phyloP scores from a whole-genome alignment of 2,329 filamentous ascomycete species.

The Claviceps capensis region DNA sequence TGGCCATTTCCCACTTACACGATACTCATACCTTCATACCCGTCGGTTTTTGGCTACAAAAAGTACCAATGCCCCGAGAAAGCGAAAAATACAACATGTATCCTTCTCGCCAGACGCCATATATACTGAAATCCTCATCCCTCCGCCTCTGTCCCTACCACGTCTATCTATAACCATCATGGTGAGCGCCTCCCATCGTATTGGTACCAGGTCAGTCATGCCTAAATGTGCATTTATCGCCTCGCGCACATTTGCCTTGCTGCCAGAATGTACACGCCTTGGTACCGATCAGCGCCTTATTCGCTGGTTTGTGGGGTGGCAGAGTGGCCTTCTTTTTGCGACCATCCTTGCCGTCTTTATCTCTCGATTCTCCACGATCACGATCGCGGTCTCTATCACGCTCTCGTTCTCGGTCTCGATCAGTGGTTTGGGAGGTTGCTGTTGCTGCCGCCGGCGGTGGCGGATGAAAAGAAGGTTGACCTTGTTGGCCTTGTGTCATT shows the following conservation, averaged over 20 bases:
- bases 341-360: conserved; percentile 22
- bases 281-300: conserved; percentile 48
- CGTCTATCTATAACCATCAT: neutral
- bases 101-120: conserved; percentile 2
- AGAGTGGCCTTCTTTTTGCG: conserved; percentile 28
- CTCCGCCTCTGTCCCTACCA: neutral
- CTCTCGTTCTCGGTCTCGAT: conserved; percentile 4
- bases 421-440: neutral
- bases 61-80: neutral
- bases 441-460: conserved; percentile 5
- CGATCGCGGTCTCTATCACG: conserved; percentile 18
- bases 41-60: neutral
- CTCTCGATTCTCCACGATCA: conserved; percentile 19
- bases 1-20: neutral
- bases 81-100: neutral
- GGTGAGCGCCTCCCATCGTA: neutral
- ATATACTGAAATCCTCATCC: neutral
- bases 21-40: neutral
- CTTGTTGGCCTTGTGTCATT: conserved; percentile 20
- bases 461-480: conserved; percentile 11
- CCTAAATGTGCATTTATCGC: conserved; percentile 60
- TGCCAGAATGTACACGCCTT: conserved; percentile 58
- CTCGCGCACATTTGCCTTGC: conserved; percentile 58
- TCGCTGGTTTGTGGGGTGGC: conserved; percentile 29
- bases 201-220: conserved; percentile 35